These are phyloP conservation scores for Metarhizium brunneum DNA, from an alignment of 2,329 filamentous ascomycete species.

Conservation along the genomic window DNA sequence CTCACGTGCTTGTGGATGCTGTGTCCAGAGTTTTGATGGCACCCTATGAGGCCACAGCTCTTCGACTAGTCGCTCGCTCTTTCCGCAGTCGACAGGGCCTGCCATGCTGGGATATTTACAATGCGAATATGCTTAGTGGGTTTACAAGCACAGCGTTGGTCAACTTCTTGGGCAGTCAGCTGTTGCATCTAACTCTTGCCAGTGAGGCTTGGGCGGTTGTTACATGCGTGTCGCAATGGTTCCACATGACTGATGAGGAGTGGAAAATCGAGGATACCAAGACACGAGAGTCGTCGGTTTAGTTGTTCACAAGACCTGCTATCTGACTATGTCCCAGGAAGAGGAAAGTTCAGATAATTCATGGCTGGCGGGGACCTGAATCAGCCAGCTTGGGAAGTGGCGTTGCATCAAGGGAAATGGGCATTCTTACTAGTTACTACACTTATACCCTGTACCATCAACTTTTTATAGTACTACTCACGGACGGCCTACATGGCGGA, in stretches of 20 bases:
- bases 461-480: too few species aligned
- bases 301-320: not conserved
- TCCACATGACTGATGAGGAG: constrained; percentile 33
- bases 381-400: not conserved
- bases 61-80: constrained; percentile 34
- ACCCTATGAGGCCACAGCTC: constrained; percentile 36
- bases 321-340: not conserved
- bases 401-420: not conserved
- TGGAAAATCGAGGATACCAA: constrained; percentile 26
- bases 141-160: constrained; percentile 29
- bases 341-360: not conserved
- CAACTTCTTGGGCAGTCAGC: constrained; percentile 37
- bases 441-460: too few species aligned
- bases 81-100: constrained; percentile 30
- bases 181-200: constrained; percentile 34
- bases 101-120: constrained; percentile 28
- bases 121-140: constrained; percentile 24
- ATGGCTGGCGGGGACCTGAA: not conserved
- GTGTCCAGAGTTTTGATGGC: constrained; percentile 31
- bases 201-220: constrained; percentile 36
- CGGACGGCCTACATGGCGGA: too few species aligned
- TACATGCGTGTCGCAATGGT: constrained; percentile 27
- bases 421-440: not conserved
- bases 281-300: not conserved
- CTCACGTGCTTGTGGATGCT: constrained; percentile 36